phyloP scores from a whole-genome alignment of 306 rosid species.

The Trifolium dubium region DNA sequence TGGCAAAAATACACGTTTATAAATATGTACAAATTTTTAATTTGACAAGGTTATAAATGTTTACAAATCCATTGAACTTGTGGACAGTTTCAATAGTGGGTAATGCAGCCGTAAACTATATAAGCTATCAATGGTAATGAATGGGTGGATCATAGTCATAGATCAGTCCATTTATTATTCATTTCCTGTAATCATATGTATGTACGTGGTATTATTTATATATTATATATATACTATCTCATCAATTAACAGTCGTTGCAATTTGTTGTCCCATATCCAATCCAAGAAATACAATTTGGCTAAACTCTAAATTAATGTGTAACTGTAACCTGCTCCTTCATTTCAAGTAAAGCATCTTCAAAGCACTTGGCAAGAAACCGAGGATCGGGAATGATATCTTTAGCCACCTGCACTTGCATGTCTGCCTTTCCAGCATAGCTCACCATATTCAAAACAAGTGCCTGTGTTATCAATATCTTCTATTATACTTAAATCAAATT shows the following conservation, averaged over 20 bases:
- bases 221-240: background rate
- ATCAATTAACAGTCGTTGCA: background rate
- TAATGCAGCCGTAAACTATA: no score
- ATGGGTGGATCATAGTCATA: no score
- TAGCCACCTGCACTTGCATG: conserved; percentile 91
- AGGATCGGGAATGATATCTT: conserved; percentile 87
- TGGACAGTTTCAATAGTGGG: no score
- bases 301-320: conserved; percentile 10
- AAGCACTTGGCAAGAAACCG: conserved; percentile 82
- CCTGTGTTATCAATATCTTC: conserved; percentile 54
- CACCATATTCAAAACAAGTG: conserved; percentile 81
- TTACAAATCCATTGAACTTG: no score
- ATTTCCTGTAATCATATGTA: no score
- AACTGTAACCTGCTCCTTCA: conserved; percentile 61
- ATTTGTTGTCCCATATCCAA: conserved; percentile 22
- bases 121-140: no score
- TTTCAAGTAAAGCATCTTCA: conserved; percentile 79
- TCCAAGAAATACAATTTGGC: conserved; percentile 15
- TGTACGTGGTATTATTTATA: no score
- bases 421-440: conserved; percentile 90
- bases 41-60: no score
- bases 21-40: no score
- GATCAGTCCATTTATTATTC: no score
- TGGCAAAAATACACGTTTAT: no score
- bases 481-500: background rate